phyloP scores from a whole-genome alignment of 2,329 filamentous ascomycete genomes.

The Cordyceps cicadae region DNA sequence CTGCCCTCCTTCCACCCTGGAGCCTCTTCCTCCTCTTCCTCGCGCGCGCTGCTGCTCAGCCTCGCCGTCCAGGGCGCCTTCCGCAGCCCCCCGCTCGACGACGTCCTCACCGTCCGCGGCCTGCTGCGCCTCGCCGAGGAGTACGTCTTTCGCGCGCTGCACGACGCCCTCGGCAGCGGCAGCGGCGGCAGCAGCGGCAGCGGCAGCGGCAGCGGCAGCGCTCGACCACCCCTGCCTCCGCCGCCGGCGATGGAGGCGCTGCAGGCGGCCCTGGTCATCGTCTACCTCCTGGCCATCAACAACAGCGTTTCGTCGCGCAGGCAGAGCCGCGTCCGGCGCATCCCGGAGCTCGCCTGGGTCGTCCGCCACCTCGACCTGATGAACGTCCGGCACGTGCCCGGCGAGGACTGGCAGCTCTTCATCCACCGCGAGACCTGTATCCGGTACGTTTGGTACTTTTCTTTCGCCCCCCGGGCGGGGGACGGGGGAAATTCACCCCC shows the following conservation, averaged over 20 bases:
- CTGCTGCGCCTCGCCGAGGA: constrained; percentile 15
- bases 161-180: neutral
- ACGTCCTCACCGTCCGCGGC: constrained; percentile 12
- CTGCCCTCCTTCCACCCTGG: constrained; percentile 17
- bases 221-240: neutral
- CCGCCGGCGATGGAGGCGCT: constrained; percentile 15
- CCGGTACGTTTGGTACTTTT: constrained; percentile 12
- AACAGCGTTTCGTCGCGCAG: constrained; percentile 14
- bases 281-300: constrained; percentile 16
- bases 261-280: constrained; percentile 19
- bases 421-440: constrained; percentile 16
- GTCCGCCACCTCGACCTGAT: constrained; percentile 14
- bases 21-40: constrained; percentile 7
- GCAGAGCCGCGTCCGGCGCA: constrained; percentile 13
- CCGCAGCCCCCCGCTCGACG: constrained; percentile 15
- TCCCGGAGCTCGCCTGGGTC: constrained; percentile 16
- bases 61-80: constrained; percentile 16
- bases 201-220: no score
- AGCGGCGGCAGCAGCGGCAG: no score
- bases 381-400: constrained; percentile 9
- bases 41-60: constrained; percentile 13
- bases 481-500: no score
- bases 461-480: no score
- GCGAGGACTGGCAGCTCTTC: constrained; percentile 14
- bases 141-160: constrained; percentile 15